These are phyloP conservation scores for Sarocladium oryzae DNA, from an alignment of 2,329 filamentous ascomycete genomes.

Conservation along the genomic window DNA sequence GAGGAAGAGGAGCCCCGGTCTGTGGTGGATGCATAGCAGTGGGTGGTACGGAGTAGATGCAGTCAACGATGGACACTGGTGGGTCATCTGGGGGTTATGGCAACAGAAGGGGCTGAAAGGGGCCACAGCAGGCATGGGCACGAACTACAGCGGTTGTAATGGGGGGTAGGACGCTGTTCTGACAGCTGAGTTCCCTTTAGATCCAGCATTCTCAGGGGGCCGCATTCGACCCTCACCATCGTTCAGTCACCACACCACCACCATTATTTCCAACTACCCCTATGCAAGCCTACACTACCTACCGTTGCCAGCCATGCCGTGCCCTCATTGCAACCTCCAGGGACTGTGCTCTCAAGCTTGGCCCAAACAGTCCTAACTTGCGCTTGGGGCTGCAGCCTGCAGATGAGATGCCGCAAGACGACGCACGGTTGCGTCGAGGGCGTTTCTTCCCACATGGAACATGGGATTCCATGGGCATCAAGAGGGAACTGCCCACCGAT, in stretches of 20 bases:
- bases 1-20: background rate
- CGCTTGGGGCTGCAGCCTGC: slow-evolving; percentile 7
- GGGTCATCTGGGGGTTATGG: background rate
- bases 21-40: background rate
- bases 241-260: background rate
- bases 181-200: too few species aligned
- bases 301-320: background rate
- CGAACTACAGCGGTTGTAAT: too few species aligned
- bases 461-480: background rate
- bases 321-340: background rate
- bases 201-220: too few species aligned
- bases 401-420: slow-evolving; percentile 7
- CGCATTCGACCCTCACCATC: background rate
- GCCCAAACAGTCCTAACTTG: background rate
- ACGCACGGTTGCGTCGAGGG: slow-evolving; percentile 9
- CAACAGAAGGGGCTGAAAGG: background rate
- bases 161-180: too few species aligned
- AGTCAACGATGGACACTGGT: background rate
- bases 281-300: background rate
- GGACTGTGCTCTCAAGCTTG: background rate
- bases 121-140: background rate
- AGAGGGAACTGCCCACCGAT: background rate
- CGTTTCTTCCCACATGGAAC: slow-evolving; percentile 9
- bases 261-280: background rate
- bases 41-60: background rate